A percentile compares a stretch with the other conserved stretches of the same genome.
Evolutionary conservation across 1,139 yeast genomes (phyloP).

Genomic region (Torulaspora pretoriensis): DNA sequence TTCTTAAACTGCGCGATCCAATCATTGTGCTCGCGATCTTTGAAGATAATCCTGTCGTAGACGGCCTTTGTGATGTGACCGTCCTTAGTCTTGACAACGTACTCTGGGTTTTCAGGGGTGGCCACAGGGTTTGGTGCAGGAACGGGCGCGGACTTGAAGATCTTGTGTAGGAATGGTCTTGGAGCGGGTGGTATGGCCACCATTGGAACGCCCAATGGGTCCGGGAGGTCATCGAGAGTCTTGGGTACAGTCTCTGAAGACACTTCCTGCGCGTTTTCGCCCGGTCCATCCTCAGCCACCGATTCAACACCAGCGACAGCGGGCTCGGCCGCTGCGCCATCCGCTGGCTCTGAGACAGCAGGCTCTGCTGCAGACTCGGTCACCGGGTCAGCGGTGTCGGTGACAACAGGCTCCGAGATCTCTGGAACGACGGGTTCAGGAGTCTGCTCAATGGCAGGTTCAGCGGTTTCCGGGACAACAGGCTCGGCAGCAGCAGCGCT

Average conservation of each 20-base stretch:
- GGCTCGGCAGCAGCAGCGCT: background rate
- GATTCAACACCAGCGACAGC: constrained; percentile 1
- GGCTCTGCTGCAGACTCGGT: constrained; percentile 9
- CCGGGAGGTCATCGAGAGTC: constrained; percentile 13
- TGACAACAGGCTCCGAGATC: constrained; percentile 3
- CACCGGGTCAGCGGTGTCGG: constrained; percentile 1
- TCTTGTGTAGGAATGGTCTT: constrained; percentile 6
- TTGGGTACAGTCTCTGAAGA: background rate
- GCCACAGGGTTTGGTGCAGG: constrained; percentile 26
- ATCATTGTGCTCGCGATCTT: constrained; percentile 23
- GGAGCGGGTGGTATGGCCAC: constrained; percentile 18
- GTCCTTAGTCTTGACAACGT: constrained; percentile 27
- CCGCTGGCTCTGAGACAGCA: constrained; percentile 1
- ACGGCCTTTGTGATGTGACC: constrained; percentile 31
- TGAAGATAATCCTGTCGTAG: constrained; percentile 30
- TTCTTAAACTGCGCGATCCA: constrained; percentile 20
- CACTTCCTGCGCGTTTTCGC: background rate
- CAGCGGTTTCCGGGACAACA: constrained; percentile 14
- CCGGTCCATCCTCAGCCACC: constrained; percentile 5
- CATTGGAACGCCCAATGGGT: constrained; percentile 22
- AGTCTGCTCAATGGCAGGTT: background rate
- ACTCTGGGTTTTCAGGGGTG: constrained; percentile 33
- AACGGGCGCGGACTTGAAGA: constrained; percentile 7
- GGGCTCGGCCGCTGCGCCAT: constrained; percentile 7
- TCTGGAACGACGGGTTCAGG: constrained; percentile 7